phyloP scores from a whole-genome alignment of 1,284 basidiomycete species.

The Ganoderma lucidum region DNA sequence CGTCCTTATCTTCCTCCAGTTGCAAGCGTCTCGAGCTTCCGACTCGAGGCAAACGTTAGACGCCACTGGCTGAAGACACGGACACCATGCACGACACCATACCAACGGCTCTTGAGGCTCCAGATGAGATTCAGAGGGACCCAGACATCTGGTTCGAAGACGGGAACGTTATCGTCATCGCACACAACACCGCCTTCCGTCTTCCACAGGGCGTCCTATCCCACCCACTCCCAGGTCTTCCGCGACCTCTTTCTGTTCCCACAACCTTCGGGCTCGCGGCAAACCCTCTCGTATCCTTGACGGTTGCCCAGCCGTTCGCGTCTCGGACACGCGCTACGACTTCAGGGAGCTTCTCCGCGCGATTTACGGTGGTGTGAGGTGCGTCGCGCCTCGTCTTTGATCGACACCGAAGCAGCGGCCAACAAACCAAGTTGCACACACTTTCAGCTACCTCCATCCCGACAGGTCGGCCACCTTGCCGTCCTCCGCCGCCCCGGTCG shows the following conservation, averaged over 20 bases:
- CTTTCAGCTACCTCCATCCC: slow-evolving; percentile 6
- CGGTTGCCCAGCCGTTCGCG: slow-evolving; percentile 11
- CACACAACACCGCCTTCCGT: slow-evolving; percentile 6
- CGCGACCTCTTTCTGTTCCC: slow-evolving; percentile 13
- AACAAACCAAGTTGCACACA: neutral
- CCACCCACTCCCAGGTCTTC: slow-evolving; percentile 12
- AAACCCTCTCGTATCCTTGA: neutral
- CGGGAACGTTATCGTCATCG: slow-evolving; percentile 12
- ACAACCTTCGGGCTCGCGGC: neutral
- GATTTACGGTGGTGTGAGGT: slow-evolving; percentile 11
- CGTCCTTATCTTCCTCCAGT: neutral
- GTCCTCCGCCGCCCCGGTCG: too few relatives aligned
- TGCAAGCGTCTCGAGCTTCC: neutral
- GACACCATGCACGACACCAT: neutral
- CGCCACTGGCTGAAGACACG: neutral
- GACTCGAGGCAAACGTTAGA: neutral
- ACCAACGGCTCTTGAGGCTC: neutral
- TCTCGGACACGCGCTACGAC: slow-evolving; percentile 15
- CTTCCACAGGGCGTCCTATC: slow-evolving; percentile 5
- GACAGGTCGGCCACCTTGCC: neutral
- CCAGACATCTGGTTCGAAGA: slow-evolving; percentile 15
- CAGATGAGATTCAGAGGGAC: slow-evolving; percentile 1
- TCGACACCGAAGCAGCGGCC: neutral
- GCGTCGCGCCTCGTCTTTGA: neutral
- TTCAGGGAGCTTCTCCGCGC: slow-evolving; percentile 14